phyloP scores from a whole-genome alignment of 2,329 filamentous ascomycete genomes.

The Fusarium sp. region DNA sequence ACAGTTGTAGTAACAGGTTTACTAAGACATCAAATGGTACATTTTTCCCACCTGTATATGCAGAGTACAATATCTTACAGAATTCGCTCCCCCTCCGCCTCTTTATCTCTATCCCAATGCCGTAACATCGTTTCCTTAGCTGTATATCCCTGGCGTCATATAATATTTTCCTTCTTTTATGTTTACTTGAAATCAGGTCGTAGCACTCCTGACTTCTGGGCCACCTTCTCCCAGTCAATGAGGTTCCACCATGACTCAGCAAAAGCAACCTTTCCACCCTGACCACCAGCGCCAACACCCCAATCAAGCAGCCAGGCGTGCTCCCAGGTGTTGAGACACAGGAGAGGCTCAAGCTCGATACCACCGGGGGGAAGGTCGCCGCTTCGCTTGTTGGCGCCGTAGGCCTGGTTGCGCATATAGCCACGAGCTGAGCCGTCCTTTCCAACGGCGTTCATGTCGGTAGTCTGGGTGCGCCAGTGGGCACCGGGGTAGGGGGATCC shows the following conservation, averaged over 20 bases:
- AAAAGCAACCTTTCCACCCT: slow-evolving; percentile 81
- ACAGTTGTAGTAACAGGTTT: not conserved
- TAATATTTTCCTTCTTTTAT: slow-evolving; percentile 11
- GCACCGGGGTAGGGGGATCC: slow-evolving; percentile 90
- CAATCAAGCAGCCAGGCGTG: slow-evolving; percentile 93
- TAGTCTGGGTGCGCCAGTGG: slow-evolving; percentile 79
- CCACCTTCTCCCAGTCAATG: slow-evolving; percentile 87
- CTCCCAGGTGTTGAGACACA: slow-evolving; percentile 97
- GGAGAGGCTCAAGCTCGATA: slow-evolving; percentile 78
- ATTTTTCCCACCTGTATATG: slow-evolving; percentile 51
- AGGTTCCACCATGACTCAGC: slow-evolving; percentile 88
- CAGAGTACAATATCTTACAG: slow-evolving; percentile 54
- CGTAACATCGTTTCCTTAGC: slow-evolving; percentile 35
- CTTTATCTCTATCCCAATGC: slow-evolving; percentile 32
- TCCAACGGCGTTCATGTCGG: slow-evolving; percentile 78
- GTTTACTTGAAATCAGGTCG: slow-evolving; percentile 55
- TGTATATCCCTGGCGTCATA: slow-evolving; percentile 14
- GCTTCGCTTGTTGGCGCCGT: slow-evolving; percentile 49
- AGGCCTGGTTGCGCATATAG: slow-evolving; percentile 59
- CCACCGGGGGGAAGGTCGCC: slow-evolving; percentile 72
- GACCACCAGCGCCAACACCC: slow-evolving; percentile 68
- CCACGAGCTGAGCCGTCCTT: slow-evolving; percentile 54
- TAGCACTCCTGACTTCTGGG: slow-evolving; percentile 54
- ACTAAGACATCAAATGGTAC: slow-evolving; percentile 48
- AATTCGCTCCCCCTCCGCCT: slow-evolving; percentile 32